Base-by-base conservation (phyloP, 257 asterid genomes). In the Phtheirospermum japonicum region DNA sequence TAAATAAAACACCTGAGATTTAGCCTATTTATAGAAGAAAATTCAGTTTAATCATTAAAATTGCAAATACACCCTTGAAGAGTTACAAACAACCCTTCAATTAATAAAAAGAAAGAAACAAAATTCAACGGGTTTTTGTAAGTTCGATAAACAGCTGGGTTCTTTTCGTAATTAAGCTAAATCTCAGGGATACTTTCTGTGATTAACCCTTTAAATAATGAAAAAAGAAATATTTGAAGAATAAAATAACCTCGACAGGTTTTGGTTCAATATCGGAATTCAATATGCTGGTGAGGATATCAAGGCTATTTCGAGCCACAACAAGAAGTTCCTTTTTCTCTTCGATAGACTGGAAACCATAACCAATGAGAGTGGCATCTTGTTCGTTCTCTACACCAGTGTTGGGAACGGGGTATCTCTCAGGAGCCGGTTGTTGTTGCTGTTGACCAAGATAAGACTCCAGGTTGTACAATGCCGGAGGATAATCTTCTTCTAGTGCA, bases 221-320 rank as follows among this genome's bases (percentile, higher is more conserved):
- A 23, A 23, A 23, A 23, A 42, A 0, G 5, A 2, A 17, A 13
- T 7, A 12, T 7, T 42, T 12, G n/a, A 42, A 42, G 49, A 42
- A 17, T 36, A 9, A 28, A 34, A 37, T 69, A 48, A 87, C 95
- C 93, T 84, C 75, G 57, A 79, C 60, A 13, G 82, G 83, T 71
- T 82, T 79, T 32, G 85, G 77, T 57, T 79, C 93, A 64, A 72
- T 72, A 34, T 82, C 85, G 39, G 89, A 76, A 71, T 77, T 80
- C 75, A 87, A 61, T 73, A 87, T 84, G 78, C 88, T 82, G 66
- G 86, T 82, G 60, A 87, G 84, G 30, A 87, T 65, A 57, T 87
- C 95, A 26, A 87, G 83, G 61, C 83, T 79, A 75, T 84, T 87
- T 37, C 90, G 85, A 65, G 85, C 75, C 56, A 75, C 75, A 45